Evolutionary conservation across 2,329 filamentous ascomycete species (phyloP).

Genomic region (Colletotrichum sp.): DNA sequence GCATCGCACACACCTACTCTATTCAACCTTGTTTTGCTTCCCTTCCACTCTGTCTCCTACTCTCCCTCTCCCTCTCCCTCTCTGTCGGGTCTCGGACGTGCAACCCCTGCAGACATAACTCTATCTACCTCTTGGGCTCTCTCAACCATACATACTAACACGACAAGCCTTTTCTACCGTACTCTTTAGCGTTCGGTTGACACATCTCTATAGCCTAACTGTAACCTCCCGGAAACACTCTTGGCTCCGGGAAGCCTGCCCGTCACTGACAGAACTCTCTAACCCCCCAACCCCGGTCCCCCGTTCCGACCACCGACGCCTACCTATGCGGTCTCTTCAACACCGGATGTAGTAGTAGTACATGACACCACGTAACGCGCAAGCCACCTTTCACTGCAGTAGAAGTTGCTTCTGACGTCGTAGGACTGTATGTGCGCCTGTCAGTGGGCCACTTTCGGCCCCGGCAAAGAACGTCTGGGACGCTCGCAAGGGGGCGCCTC

Average conservation of each 20-base stretch:
- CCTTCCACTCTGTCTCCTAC: background rate
- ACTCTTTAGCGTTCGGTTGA: background rate
- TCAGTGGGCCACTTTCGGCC: background rate
- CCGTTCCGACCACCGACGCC: background rate
- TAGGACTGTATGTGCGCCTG: background rate
- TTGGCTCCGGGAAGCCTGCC: background rate
- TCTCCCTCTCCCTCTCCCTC: background rate
- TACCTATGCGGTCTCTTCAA: background rate
- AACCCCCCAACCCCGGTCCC: background rate
- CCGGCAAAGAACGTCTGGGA: background rate
- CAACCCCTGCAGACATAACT: background rate
- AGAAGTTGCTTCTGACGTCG: background rate
- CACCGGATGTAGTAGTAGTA: background rate
- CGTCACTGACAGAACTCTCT: background rate
- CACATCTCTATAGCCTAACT: background rate
- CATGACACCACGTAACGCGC: background rate
- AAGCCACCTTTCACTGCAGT: background rate
- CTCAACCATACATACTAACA: background rate
- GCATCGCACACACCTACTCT: background rate
- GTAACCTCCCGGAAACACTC: background rate
- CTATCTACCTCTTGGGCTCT: background rate
- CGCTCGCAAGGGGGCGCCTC: constrained; percentile 1
- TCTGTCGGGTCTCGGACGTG: background rate
- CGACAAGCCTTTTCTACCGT: background rate
- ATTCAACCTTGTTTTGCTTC: background rate